phyloP scores from a whole-genome alignment of 148 eudicot genomes.

The Heliosperma pusillum region DNA sequence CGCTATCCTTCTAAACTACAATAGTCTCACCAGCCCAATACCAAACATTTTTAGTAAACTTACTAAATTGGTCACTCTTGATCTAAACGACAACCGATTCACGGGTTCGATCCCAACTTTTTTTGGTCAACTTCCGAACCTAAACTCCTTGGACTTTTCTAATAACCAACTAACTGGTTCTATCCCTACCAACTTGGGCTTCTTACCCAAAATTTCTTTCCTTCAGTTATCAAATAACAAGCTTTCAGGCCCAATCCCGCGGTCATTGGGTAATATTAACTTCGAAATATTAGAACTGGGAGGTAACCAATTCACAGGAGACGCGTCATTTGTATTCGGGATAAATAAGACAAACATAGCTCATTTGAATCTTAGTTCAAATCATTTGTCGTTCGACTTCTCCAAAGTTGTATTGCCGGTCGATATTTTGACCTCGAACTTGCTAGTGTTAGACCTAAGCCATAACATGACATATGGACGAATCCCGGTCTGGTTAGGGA shows the following conservation, averaged over 20 bases:
- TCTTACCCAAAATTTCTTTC: not conserved
- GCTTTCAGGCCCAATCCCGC: slow-evolving; percentile 39
- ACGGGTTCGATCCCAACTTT: slow-evolving; percentile 36
- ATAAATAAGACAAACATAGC: slow-evolving; percentile 26
- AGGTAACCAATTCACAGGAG: slow-evolving; percentile 37
- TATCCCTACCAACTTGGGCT: slow-evolving; percentile 43
- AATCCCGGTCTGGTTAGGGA: slow-evolving; percentile 33
- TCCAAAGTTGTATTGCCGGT: slow-evolving; percentile 22
- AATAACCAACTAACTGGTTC: slow-evolving; percentile 42
- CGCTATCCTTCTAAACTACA: slow-evolving; percentile 24
- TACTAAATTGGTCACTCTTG: slow-evolving; percentile 24
- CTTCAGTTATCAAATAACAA: slow-evolving; percentile 38
- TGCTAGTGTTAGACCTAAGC: slow-evolving; percentile 39
- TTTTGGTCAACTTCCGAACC: slow-evolving; percentile 13
- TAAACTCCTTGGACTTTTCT: slow-evolving; percentile 27
- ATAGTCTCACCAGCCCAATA: slow-evolving; percentile 38
- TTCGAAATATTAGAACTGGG: slow-evolving; percentile 27
- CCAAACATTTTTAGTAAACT: slow-evolving; percentile 41
- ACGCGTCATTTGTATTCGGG: slow-evolving; percentile 45
- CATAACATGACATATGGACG: slow-evolving; percentile 52
- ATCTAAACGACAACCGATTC: slow-evolving; percentile 32
- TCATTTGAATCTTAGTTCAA: slow-evolving; percentile 30
- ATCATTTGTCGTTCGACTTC: slow-evolving; percentile 42
- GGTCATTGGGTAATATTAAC: slow-evolving; percentile 32
- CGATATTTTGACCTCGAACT: slow-evolving; percentile 16